Base-by-base conservation (phyloP, 176 grass and related monocot species). In the Eleusine coracana region DNA sequence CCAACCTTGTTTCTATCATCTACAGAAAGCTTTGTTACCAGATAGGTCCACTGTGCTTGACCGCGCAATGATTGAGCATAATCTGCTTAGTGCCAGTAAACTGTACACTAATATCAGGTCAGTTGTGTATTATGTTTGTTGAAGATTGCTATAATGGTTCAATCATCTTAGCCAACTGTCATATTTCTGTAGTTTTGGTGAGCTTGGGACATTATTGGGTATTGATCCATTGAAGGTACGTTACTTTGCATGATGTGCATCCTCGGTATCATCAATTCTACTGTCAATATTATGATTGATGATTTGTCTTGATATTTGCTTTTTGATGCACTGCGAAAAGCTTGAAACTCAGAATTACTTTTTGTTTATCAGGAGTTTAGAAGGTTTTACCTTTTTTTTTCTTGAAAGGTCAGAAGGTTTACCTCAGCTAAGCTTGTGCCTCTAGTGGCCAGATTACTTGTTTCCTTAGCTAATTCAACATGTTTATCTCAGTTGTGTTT, bases 41-140 rank as follows among this genome's bases (percentile, higher is more conserved):
- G 96, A 99, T 80, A 99, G 64, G 75, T 99, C 91, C 71, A 99
- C 96, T 63, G 96, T 99, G 74, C 89, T 99, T 82, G 96, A 99
- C 56, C 85, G 96, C 45, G 96, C 96, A 29, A 99, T 99, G 93
- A 99, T 99, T 79, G 96, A 99, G 80, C 96, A 99, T 84, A 99
- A 99, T 84, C 96, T 99, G 44, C 91, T 99, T 17, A 96, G 93
- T 85, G 93, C 93, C 34, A 99, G 91, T 81, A 96, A 99, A 84
- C 85, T 99, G 36, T 99, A 99, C 83, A 96, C 93, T 42, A 99
- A 99, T 74, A 99, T 96, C 85, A 99, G 97, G 97, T 99, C n/a
- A 76, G 44, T 52, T 49, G 34, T 51, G 58, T 38, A 51, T 17
- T 10, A 10, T 18, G 17, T 49, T 71, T 74, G 74, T 38, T 74